phyloP scores from a whole-genome alignment of 2,329 filamentous ascomycete genomes.

The Cercospora sp. region DNA sequence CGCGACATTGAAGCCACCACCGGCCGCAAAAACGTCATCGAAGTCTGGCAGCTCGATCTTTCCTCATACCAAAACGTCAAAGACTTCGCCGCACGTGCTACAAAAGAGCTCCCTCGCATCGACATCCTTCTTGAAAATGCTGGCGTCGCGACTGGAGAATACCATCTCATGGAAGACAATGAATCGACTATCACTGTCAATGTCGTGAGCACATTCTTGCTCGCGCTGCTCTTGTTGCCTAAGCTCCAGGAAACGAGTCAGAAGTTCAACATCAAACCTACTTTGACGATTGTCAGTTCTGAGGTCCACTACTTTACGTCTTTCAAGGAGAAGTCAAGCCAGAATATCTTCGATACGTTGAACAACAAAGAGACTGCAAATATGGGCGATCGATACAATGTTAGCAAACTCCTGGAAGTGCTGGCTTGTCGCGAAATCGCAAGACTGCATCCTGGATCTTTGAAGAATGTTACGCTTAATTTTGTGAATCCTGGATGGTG shows the following conservation, averaged over 20 bases:
- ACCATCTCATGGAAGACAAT: slow-evolving; percentile 43
- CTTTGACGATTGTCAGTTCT: slow-evolving; percentile 44
- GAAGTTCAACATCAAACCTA: slow-evolving; percentile 39
- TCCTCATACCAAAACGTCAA: slow-evolving; percentile 42
- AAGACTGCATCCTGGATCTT: slow-evolving; percentile 26
- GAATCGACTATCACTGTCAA: slow-evolving; percentile 56
- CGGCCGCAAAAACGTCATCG: slow-evolving; percentile 38
- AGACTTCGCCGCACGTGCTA: slow-evolving; percentile 38
- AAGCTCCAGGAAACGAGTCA: slow-evolving; percentile 49
- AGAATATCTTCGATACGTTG: slow-evolving; percentile 42
- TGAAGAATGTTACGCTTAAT: slow-evolving; percentile 50
- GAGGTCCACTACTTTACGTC: slow-evolving; percentile 46
- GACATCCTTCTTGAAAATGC: slow-evolving; percentile 45
- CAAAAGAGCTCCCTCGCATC: slow-evolving; percentile 35
- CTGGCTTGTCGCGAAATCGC: slow-evolving; percentile 44
- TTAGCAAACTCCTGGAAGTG: slow-evolving; percentile 53
- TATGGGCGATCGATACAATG: slow-evolving; percentile 47
- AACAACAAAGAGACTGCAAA: slow-evolving; percentile 40
- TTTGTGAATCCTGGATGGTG: slow-evolving; percentile 57
- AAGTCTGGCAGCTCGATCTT: slow-evolving; percentile 52
- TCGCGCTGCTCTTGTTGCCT: slow-evolving; percentile 54
- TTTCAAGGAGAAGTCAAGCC: slow-evolving; percentile 38
- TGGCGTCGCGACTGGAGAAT: slow-evolving; percentile 42
- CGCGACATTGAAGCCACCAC: slow-evolving; percentile 42
- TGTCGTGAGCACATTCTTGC: slow-evolving; percentile 54